phyloP scores from a whole-genome alignment of 116 monocot species.

The Cymodocea nodosa region DNA sequence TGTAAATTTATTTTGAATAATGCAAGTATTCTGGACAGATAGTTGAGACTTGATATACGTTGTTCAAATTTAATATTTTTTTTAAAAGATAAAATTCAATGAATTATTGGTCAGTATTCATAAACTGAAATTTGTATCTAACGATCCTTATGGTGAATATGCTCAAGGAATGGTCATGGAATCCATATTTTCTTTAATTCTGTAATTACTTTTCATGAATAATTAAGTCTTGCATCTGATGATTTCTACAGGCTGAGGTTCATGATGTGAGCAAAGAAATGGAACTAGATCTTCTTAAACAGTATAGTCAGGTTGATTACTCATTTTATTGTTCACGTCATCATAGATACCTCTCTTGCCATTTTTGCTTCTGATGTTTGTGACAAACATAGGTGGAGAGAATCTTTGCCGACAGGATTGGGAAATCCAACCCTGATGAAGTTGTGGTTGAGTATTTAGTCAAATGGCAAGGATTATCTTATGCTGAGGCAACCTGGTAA shows the following conservation, averaged over 20 bases:
- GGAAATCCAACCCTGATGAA: conserved; percentile 59
- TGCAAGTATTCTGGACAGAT: too few relatives aligned
- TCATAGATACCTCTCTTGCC: background rate
- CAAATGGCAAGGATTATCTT: conserved; percentile 96
- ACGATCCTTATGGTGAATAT: too few relatives aligned
- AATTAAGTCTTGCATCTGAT: background rate
- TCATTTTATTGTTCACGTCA: background rate
- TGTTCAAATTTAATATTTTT: too few relatives aligned
- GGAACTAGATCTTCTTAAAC: conserved; percentile 89
- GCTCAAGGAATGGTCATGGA: too few relatives aligned
- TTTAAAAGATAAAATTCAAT: too few relatives aligned
- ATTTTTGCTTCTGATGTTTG: background rate
- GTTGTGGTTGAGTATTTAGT: conserved; percentile 89
- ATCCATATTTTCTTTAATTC: background rate
- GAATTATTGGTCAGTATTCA: too few relatives aligned
- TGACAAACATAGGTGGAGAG: conserved; percentile 59
- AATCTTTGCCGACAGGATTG: conserved; percentile 87
- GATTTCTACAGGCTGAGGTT: conserved; percentile 60
- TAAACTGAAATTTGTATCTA: too few relatives aligned
- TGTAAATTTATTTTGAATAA: too few relatives aligned
- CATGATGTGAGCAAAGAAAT: conserved; percentile 99
- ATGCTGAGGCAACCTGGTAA: conserved; percentile 99
- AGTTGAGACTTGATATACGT: too few relatives aligned
- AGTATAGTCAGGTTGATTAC: conserved; percentile 80
- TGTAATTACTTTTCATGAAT: too few relatives aligned